phyloP scores from a whole-genome alignment of 352 stramenopile genomes.

The Saprolegnia diclina region DNA sequence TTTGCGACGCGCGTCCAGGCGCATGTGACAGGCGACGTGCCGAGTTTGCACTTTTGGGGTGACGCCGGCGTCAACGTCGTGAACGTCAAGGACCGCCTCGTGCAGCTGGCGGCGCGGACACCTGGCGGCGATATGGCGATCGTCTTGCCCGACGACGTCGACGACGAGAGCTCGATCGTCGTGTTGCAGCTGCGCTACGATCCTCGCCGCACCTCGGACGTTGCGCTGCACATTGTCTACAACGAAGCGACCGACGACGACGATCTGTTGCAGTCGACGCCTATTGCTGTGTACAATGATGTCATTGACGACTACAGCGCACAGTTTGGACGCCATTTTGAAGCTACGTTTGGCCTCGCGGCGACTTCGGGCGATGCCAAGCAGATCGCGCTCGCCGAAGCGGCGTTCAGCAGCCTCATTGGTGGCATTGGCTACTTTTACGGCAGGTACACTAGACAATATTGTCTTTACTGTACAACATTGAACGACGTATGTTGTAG shows the following conservation, averaged over 20 bases:
- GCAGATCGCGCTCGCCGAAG: conserved; percentile 68
- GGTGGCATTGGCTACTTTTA: conserved; percentile 89
- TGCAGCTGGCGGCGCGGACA: conserved; percentile 37
- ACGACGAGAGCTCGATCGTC: conserved; percentile 57
- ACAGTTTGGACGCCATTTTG: conserved; percentile 56
- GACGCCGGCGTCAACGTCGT: conserved; percentile 46
- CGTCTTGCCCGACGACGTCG: conserved; percentile 55
- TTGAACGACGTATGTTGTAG: conserved; percentile 28
- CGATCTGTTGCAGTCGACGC: neutral
- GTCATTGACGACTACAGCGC: neutral
- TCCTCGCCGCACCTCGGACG: conserved; percentile 38
- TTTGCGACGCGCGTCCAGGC: conserved; percentile 16
- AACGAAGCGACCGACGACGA: conserved; percentile 36
- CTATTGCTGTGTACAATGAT: conserved; percentile 19
- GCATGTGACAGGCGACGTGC: conserved; percentile 11
- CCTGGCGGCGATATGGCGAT: conserved; percentile 43
- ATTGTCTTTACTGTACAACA: neutral
- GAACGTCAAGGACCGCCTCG: conserved; percentile 65
- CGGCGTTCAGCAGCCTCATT: conserved; percentile 86
- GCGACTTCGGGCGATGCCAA: conserved; percentile 33
- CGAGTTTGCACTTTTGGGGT: neutral
- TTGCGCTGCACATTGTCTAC: conserved; percentile 61
- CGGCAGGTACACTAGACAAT: conserved; percentile 32
- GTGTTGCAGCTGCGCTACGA: conserved; percentile 52
- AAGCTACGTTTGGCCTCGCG: conserved; percentile 45